Conservation (phyloP, 441 rosid species). For the Corymbia calophylla region DNA sequence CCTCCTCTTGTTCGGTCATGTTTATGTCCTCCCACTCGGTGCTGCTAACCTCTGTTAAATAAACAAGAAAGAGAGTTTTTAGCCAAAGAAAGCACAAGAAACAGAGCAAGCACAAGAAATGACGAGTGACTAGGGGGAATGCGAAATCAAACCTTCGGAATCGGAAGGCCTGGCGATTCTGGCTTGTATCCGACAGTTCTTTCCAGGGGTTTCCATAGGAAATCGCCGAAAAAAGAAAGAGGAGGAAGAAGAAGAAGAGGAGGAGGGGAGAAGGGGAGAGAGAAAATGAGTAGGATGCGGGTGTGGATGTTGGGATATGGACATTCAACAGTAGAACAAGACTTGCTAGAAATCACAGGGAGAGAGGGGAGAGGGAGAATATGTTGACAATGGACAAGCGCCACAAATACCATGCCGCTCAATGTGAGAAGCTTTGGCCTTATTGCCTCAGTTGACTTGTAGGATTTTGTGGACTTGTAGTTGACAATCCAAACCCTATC, state of each 20-base stretch:
- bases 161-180: slow-evolving; percentile 13
- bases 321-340: neutral
- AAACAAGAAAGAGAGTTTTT: neutral
- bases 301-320: neutral
- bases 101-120: neutral
- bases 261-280: neutral
- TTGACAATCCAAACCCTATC: neutral
- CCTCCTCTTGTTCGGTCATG: slow-evolving; percentile 70
- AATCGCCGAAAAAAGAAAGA: neutral
- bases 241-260: neutral
- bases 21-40: slow-evolving; percentile 56
- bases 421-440: neutral
- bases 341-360: neutral
- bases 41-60: slow-evolving; percentile 61
- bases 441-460: slow-evolving; percentile 2
- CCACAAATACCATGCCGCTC: neutral
- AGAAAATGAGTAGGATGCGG: neutral
- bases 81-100: neutral
- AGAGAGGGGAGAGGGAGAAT: neutral
- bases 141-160: slow-evolving; percentile 29
- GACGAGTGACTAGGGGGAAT: neutral
- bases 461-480: slow-evolving; percentile 15
- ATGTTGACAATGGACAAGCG: neutral
- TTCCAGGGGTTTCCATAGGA: slow-evolving; percentile 22
- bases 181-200: slow-evolving; percentile 14